phyloP scores from a whole-genome alignment of 441 rosid species.

The Eruca vesicaria region DNA sequence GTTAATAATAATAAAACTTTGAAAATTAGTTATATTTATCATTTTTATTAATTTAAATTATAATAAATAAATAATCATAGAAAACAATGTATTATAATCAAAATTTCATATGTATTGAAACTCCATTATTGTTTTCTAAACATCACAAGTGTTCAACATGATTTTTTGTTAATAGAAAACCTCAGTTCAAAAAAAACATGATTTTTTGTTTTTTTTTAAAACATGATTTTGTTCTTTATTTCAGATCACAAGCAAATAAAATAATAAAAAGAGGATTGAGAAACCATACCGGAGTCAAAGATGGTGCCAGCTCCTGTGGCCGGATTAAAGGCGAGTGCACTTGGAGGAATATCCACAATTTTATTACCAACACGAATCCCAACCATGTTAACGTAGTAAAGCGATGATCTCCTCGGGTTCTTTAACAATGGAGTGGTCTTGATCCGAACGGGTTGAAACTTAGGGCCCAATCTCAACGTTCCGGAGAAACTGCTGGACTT shows the following conservation, averaged over 20 bases:
- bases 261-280: not conserved
- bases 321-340: constrained; percentile 69
- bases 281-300: constrained; percentile 74
- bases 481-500: constrained; percentile 78
- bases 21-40: too few relatives aligned
- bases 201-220: too few relatives aligned
- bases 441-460: constrained; percentile 65
- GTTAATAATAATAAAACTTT: too few relatives aligned
- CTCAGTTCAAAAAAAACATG: too few relatives aligned
- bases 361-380: constrained; percentile 73
- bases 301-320: constrained; percentile 90
- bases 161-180: too few relatives aligned
- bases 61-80: too few relatives aligned
- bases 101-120: too few relatives aligned
- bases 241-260: not conserved
- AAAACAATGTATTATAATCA: too few relatives aligned
- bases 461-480: constrained; percentile 78
- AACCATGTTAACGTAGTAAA: constrained; percentile 76
- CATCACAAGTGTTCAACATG: not conserved
- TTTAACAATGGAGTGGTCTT: constrained; percentile 81
- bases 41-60: too few relatives aligned
- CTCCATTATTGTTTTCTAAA: too few relatives aligned
- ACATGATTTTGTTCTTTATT: not conserved
- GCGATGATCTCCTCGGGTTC: constrained; percentile 82
- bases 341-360: constrained; percentile 66